Base-by-base conservation (phyloP, 768 basidiomycete genomes). In the Dacryopinax primogenitus region DNA sequence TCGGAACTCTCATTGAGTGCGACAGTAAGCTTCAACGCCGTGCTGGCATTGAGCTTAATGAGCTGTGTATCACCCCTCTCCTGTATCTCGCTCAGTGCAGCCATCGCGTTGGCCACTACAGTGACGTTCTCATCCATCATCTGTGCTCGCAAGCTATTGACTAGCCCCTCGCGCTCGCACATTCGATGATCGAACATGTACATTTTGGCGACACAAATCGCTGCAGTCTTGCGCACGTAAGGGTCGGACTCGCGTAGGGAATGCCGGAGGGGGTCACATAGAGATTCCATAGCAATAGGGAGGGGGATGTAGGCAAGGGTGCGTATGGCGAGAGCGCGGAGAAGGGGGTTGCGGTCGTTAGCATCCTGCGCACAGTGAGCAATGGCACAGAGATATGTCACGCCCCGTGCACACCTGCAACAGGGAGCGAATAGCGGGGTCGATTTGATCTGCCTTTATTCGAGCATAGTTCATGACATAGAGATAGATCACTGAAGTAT, bases 281-380 rank as follows among this genome's bases (percentile, higher is more conserved):
- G 80, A 0, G 90, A 83, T 65, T 90, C 87, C 13, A 87, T 86
- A 67, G 97, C 91, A 62, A 86, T 80, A 9, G 93, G 88, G 26
- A 96, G 87, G 35, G 93, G 92, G 70, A 99, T 98, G 73, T 96
- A 97, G 6, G 96, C 95, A 95, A 99, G 98, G 13, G 96, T 99
- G 44, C 96, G 90, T 71, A 99, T 94, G 21, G 96, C 93, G 51
- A 99, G 80, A 16, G 95, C 96, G 35, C 96, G 89, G 65, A 99
- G 92, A 61, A 99, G 86, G 12, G 96, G 95, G 74, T 98, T 98
- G 51, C 90, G 84, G 73, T 98, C 95, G 71, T 86, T 88, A 71
- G 92, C 96, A 73, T 98, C 95, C 95, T 98, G 70, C 34, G 36
- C 1, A 11, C n/a, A 30, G 65, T 51, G 47, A 62, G 33, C 65